Evolutionary conservation across 352 stramenopile genomes (phyloP), one percentile per base, ranked within the genome.

Genomic region (Globisporangium nagaii): DNA sequence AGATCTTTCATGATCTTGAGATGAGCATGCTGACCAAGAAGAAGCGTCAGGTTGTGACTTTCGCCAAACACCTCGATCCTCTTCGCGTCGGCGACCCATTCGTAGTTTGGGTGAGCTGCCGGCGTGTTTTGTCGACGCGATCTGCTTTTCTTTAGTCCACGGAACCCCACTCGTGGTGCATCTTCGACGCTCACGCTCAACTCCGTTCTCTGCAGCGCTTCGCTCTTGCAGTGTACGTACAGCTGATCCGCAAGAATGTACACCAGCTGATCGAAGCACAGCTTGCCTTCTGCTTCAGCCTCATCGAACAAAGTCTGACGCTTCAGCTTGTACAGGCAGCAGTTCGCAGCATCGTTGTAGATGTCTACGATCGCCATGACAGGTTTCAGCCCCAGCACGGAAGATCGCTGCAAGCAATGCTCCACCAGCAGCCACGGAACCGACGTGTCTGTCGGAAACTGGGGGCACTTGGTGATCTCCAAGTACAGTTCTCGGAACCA

Each of bases 401-500:
- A 56, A 1, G 20, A 57, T 40, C n/a, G 60, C 36, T 70, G 58
- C 25, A 93, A 60, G 10, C 75, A 71, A 30, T 82, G 62, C 48
- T 90, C 73, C 49, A 84, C 66, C 4, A 96, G 62, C 24, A 95
- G 53, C 88, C 86, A 97, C 4, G 86, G 81, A 5, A 97, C 59
- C 2, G 80, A 94, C 12, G 77, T 72, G 40, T 90, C 77, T 9
- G 86, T 82, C n/a, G 88, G 81, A 41, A 97, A 86, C 55, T 96
- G 85, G 2, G 81, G 68, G 34, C 66, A 73, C 17, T 78, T 75
- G 8, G 70, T 61, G 19, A 88, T 67, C 37, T 92, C 79, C 12
- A 96, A 57, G 55, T 93, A 86, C 5, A 89, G 69, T 53, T 96
- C 87, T 6, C 86, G 77, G 46, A 85, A 92, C 70, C 88, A 93